These are phyloP conservation scores for Tothia fuscella DNA, from an alignment of 2,329 filamentous ascomycete species.

Conservation along the genomic window DNA sequence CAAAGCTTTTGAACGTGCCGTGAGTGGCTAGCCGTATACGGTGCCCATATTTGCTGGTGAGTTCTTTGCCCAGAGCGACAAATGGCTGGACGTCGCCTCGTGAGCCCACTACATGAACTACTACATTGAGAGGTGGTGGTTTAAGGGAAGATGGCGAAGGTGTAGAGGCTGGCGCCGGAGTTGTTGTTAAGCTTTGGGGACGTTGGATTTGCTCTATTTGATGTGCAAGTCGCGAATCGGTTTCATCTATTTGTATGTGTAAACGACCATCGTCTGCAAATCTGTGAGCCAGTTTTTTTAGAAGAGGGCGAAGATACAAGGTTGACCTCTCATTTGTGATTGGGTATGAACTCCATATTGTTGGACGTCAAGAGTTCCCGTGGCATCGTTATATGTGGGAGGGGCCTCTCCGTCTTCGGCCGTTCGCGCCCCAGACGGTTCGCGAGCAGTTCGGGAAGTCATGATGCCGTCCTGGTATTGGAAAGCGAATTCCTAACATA, in stretches of 20 bases:
- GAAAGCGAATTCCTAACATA: too few relatives aligned
- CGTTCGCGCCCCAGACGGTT: too few relatives aligned
- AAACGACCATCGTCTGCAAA: constrained; percentile 5
- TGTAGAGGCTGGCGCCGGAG: background rate
- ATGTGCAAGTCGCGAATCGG: background rate
- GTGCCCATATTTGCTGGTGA: constrained; percentile 52
- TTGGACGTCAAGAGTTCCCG: too few relatives aligned
- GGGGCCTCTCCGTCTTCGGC: too few relatives aligned
- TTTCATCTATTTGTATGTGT: constrained; percentile 4
- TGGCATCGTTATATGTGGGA: too few relatives aligned
- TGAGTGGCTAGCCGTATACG: constrained; percentile 65
- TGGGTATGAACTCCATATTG: too few relatives aligned
- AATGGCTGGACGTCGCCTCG: constrained; percentile 69
- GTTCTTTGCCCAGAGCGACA: constrained; percentile 50
- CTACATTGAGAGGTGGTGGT: constrained; percentile 44
- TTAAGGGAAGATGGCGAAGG: background rate
- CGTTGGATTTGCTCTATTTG: constrained; percentile 5
- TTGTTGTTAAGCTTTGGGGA: background rate
- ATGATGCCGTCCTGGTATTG: too few relatives aligned
- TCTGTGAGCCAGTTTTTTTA: too few relatives aligned
- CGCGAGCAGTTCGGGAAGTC: too few relatives aligned
- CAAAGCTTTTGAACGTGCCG: constrained; percentile 53
- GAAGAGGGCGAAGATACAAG: too few relatives aligned
- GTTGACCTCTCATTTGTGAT: too few relatives aligned
- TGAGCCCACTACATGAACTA: constrained; percentile 64